Base-by-base conservation (phyloP, 2,329 filamentous ascomycete species). In the Colletotrichum sp. region DNA sequence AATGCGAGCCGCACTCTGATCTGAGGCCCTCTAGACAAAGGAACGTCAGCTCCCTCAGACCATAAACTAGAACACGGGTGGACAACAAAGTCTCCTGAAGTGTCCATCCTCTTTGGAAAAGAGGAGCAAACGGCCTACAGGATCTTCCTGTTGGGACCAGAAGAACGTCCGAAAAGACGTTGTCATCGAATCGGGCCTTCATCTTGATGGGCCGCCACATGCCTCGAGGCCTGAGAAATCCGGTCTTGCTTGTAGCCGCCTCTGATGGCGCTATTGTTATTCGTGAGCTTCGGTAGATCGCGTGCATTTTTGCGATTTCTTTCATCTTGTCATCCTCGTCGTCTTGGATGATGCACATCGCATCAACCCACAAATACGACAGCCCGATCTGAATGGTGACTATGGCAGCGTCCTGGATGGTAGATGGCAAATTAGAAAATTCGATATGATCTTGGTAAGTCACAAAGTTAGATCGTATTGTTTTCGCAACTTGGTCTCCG, bases 331-430 rank as follows among this genome's bases (percentile, higher is more conserved):
- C 67, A 0, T 61, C 3, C 2, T 64, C 30, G 52, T 78, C 69
- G 48, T 78, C 70, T 48, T 78, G 74, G 5, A 76, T 65, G 1
- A 78, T 71, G 26, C 78, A 78, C 26, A 78, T 73, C 1, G 63
- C 57, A 32, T 78, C 77, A 0, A 78, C 55, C 78, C 78, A 78
- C 7, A 77, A 63, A 13, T 72, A 74, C 13, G 69, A 67, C 60
- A 77, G 55, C 3, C 77, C 74, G 3, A 78, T 24, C 7, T 30
- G 57, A 7, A 24, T 3, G 2, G 34, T 71, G 10, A 71, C 55
- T 18, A 48, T 64, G 1, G 21, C 57, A 12, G 55, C 67, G 34
- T 64, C 34, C 34, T 64, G 57, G 16, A 71, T 64, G 2, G 67
- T 71, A 3, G 52, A 0, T 4, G 52, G 66, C 8, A 68, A 34